These are phyloP conservation scores for Schizothecium vesticola DNA, from an alignment of 495 filamentous ascomycete genomes.

Conservation along the genomic window DNA sequence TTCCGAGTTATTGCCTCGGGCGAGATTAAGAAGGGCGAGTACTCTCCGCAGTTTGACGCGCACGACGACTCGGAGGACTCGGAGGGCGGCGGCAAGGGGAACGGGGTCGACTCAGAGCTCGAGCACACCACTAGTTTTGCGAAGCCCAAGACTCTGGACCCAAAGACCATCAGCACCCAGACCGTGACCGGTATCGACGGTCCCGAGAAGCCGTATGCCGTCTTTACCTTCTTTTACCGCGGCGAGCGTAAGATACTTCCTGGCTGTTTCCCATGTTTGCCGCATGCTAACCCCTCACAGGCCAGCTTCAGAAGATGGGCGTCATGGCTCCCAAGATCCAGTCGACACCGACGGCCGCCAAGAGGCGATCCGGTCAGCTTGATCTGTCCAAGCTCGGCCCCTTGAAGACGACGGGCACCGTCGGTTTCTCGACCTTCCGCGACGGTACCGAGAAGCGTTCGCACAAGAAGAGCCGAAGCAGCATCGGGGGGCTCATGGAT, in stretches of 20 bases:
- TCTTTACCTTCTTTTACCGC: conserved; percentile 96
- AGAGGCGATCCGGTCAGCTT: conserved; percentile 69
- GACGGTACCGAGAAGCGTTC: conserved; percentile 57
- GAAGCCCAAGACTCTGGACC: conserved; percentile 93
- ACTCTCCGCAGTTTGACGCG: conserved; percentile 95
- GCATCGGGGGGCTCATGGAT: conserved; percentile 36
- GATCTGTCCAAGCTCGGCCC: conserved; percentile 84
- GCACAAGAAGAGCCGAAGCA: conserved; percentile 52
- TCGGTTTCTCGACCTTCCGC: conserved; percentile 87
- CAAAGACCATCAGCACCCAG: conserved; percentile 95
- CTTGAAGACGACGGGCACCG: conserved; percentile 71
- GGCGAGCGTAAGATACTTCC: conserved; percentile 71
- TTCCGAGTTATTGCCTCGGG: conserved; percentile 94
- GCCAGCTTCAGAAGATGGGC: conserved; percentile 92
- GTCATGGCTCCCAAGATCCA: conserved; percentile 62
- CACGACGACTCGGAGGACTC: conserved; percentile 83
- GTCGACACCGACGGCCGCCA: conserved; percentile 49
- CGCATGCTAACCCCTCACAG: conserved; percentile 39
- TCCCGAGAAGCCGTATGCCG: conserved; percentile 89
- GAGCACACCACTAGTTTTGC: conserved; percentile 99
- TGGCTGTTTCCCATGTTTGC: not conserved
- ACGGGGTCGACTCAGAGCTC: conserved; percentile 57
- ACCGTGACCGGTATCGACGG: conserved; percentile 98
- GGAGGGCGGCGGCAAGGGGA: conserved; percentile 40
- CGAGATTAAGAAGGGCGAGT: conserved; percentile 95